These are phyloP conservation scores for Xylaria sp. DNA, from an alignment of 2,329 filamentous ascomycete genomes.

Conservation along the genomic window DNA sequence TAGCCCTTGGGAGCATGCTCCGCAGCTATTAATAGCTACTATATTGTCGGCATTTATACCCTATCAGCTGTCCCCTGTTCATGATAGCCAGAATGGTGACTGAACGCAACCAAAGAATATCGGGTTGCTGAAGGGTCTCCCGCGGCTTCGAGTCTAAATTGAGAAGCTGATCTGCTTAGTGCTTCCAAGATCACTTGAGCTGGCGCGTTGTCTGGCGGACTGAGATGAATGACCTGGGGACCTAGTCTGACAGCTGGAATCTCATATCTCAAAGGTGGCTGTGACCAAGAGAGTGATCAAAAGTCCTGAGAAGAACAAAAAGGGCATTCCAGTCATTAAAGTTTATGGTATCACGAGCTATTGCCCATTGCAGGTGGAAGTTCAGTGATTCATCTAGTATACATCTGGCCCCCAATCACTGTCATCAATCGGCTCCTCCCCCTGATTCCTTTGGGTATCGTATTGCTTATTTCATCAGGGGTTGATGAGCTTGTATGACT, in stretches of 20 bases:
- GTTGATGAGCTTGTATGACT: not conserved
- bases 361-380: not conserved
- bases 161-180: too few species aligned
- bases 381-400: not conserved
- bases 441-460: not conserved
- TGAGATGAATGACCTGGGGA: too few species aligned
- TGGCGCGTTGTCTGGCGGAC: not conserved
- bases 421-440: not conserved
- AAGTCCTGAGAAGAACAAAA: not conserved
- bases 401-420: not conserved
- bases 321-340: not conserved
- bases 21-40: too few species aligned
- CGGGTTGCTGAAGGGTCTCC: not conserved
- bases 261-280: not conserved
- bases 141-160: too few species aligned
- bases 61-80: too few species aligned
- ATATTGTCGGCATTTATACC: too few species aligned
- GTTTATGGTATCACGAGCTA: not conserved
- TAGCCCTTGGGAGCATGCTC: too few species aligned
- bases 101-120: too few species aligned
- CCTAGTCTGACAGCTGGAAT: not conserved
- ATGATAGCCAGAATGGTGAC: too few species aligned
- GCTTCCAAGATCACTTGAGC: not conserved
- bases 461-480: not conserved
- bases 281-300: not conserved